Base-by-base conservation (phyloP, 441 rosid species). In the Capsella rubella region DNA sequence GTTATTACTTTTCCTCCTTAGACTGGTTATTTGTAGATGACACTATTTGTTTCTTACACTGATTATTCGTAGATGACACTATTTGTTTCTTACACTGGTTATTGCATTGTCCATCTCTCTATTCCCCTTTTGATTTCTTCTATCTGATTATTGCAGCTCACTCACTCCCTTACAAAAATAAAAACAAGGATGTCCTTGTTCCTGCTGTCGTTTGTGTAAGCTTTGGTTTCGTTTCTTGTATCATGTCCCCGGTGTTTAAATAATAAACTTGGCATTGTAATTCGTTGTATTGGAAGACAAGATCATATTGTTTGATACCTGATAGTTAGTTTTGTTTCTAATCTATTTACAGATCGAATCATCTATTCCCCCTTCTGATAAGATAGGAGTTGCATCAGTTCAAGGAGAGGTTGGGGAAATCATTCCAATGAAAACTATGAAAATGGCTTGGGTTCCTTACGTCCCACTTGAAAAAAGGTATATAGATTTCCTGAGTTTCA, bases 371-470 rank as follows among this genome's bases (percentile, higher is more conserved):
- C 98, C 98, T 65, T 92, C 95, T 62, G 97, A 95, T 83, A 85
- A 88, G 83, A 92, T 92, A 69, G 98, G 97, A 55, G 83, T 91
- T 71, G 87, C 87, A 65, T 89, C 97, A 16, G 95, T 82, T 85
- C 90, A 92, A 72, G 83, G 87, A 81, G 90, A 84, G 75, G 73
- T 57, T 13, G 98, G 87, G 80, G 95, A 90, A 74, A 91, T 95
- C 73, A 59, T 91, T 81, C 97, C 98, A 8, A 91, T 95, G 99
- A 92, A 85, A 72, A 80, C 79, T 62, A 91, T 95, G 97, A 92
- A 95, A 86, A 90, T 92, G 99, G 97, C 77, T 54, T 92, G 99
- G 99, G 84, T 84, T 67, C 99, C 99, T 10, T 95, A 90, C 75
- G 81, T 92, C 62, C 97, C 98, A 50, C 72, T 87, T 54, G 93